Percentiles rank a stretch among this genome's conserved stretches.
Conservation (phyloP, 1,284 basidiomycete genomes). For the Kwoniella shivajii region DNA sequence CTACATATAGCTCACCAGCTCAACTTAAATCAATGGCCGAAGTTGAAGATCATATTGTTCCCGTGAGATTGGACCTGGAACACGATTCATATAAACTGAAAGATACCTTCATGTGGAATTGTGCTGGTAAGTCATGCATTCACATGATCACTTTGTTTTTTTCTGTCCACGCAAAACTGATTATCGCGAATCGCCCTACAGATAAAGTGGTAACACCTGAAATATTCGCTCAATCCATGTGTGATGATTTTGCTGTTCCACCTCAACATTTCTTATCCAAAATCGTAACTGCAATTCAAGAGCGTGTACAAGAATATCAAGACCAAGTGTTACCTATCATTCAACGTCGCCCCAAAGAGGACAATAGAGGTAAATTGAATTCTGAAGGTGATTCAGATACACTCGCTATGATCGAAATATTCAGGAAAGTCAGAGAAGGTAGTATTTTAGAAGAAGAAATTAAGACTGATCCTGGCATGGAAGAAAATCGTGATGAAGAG, state of each 20-base stretch:
- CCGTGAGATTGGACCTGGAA: conserved; percentile 92
- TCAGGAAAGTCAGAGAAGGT: conserved; percentile 32
- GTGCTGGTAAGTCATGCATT: conserved; percentile 66
- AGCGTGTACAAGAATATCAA: conserved; percentile 70
- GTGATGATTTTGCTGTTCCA: conserved; percentile 86
- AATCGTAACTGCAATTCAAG: conserved; percentile 82
- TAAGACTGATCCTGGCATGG: conserved; percentile 35
- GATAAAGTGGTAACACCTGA: conserved; percentile 88
- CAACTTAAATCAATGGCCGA: conserved; percentile 53
- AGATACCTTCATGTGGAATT: conserved; percentile 97
- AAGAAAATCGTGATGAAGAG: conserved; percentile 21
- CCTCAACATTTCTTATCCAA: conserved; percentile 65
- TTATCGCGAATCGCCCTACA: conserved; percentile 40
- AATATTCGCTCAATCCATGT: conserved; percentile 81
- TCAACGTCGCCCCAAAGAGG: conserved; percentile 7
- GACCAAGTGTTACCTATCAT: conserved; percentile 45
- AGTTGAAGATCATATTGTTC: conserved; percentile 66
- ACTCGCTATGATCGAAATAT: conserved; percentile 33
- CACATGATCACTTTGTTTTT: neutral
- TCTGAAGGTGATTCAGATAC: conserved; percentile 29
- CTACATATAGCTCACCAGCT: conserved; percentile 32
- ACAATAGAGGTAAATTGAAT: conserved; percentile 36
- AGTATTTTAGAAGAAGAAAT: conserved; percentile 33
- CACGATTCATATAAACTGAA: conserved; percentile 85
- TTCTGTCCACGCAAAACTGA: conserved; percentile 1